These are phyloP conservation scores for Leptodermis oblonga DNA, from an alignment of 257 asterid genomes.

Conservation along the genomic window DNA sequence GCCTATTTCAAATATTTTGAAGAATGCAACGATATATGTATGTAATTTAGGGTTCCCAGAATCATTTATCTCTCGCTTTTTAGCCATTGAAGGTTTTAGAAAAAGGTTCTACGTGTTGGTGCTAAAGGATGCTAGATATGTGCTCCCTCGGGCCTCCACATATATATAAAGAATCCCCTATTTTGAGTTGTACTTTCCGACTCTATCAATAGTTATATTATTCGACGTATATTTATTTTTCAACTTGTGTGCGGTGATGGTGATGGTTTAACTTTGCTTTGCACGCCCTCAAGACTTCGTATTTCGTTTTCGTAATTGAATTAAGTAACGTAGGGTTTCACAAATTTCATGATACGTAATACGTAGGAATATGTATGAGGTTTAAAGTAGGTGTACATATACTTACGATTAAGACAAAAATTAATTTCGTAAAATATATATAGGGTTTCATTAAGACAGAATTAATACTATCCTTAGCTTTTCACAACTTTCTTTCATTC, in stretches of 20 bases:
- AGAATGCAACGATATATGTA: no score
- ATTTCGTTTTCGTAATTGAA: no score
- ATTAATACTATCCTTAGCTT: slow-evolving; percentile 4
- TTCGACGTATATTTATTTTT: no score
- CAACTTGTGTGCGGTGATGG: no score
- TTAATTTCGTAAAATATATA: background rate
- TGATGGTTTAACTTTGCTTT: no score
- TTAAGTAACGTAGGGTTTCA: background rate
- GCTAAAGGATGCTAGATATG: background rate
- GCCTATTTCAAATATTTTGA: no score
- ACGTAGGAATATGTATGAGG: background rate
- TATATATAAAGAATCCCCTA: no score
- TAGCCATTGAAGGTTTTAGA: background rate
- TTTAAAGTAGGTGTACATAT: background rate
- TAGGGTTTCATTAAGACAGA: background rate
- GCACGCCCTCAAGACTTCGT: no score
- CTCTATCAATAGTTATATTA: no score
- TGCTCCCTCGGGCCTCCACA: no score
- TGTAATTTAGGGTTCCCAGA: background rate
- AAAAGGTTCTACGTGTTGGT: background rate
- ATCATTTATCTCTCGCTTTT: background rate
- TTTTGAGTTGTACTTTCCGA: no score
- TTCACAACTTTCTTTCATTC: slow-evolving; percentile 6
- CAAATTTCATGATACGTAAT: background rate
- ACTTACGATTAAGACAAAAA: slow-evolving; percentile 7